phyloP scores from a whole-genome alignment of 2,329 filamentous ascomycete genomes.

The Cladophialophora immunda region DNA sequence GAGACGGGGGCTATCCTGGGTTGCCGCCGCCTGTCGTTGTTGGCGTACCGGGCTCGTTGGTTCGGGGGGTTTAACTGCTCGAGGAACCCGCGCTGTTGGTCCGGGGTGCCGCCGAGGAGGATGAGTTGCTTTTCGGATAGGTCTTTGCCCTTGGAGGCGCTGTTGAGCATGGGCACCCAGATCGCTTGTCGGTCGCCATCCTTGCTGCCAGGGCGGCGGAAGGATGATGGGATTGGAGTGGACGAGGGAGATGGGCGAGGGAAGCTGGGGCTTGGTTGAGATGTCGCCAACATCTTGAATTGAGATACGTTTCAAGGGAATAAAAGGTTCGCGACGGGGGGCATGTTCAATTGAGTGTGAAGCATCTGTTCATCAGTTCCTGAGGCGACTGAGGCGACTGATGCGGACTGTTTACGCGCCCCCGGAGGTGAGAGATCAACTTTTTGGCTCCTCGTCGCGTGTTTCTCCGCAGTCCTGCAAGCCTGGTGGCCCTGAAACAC shows the following conservation, averaged over 20 bases:
- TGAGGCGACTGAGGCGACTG: too few relatives aligned
- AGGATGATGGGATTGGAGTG: slow-evolving; percentile 44
- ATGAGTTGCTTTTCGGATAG: slow-evolving; percentile 91
- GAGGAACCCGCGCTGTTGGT: slow-evolving; percentile 85
- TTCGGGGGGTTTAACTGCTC: slow-evolving; percentile 61
- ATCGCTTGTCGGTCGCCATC: slow-evolving; percentile 80
- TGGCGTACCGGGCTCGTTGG: slow-evolving; percentile 53
- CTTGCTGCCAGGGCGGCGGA: slow-evolving; percentile 58
- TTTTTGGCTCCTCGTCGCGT: slow-evolving; percentile 15
- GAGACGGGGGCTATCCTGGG: slow-evolving; percentile 78
- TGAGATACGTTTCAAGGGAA: background rate
- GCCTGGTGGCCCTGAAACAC: background rate
- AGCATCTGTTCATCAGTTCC: slow-evolving; percentile 3
- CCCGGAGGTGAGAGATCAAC: slow-evolving; percentile 6
- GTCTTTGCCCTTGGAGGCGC: slow-evolving; percentile 86
- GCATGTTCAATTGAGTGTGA: background rate
- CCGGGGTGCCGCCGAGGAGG: slow-evolving; percentile 84
- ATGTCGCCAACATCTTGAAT: slow-evolving; percentile 31
- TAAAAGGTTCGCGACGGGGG: background rate
- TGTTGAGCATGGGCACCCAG: slow-evolving; percentile 93
- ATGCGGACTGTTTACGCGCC: background rate
- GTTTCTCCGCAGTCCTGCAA: slow-evolving; percentile 9
- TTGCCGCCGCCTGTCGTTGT: slow-evolving; percentile 59
- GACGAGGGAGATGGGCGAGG: slow-evolving; percentile 17
- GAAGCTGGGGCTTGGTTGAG: slow-evolving; percentile 28